Percentiles rank a stretch among this genome's conserved stretches.
phyloP scores from a whole-genome alignment of 2,329 filamentous ascomycete species.

The Cladophialophora psammophila region DNA sequence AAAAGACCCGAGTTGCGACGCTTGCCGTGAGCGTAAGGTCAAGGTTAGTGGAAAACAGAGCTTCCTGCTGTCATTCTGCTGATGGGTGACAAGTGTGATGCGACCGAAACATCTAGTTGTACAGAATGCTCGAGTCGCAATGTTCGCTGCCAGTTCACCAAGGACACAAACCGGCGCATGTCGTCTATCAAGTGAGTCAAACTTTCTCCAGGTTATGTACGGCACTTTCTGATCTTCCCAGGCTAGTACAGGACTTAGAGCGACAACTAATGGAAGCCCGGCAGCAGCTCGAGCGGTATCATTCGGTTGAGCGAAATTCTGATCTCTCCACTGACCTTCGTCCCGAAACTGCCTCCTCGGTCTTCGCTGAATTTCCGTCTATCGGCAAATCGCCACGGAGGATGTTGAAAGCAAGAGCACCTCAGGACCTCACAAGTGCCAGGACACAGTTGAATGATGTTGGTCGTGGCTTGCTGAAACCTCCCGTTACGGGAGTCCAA shows the following conservation, averaged over 20 bases:
- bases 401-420: conserved; percentile 65
- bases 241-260: conserved; percentile 93
- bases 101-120: conserved; percentile 93
- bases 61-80: conserved; percentile 22
- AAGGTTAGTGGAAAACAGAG: conserved; percentile 55
- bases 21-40: conserved; percentile 83
- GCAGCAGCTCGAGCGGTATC: conserved; percentile 78
- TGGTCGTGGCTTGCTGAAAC: conserved; percentile 80
- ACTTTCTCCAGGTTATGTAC: not conserved
- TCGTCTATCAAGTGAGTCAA: conserved; percentile 87
- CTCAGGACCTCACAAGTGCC: conserved; percentile 74
- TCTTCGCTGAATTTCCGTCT: conserved; percentile 66
- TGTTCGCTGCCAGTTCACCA: conserved; percentile 98
- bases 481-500: conserved; percentile 60
- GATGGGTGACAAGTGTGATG: conserved; percentile 73
- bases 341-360: conserved; percentile 50
- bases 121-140: conserved; percentile 96
- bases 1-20: conserved; percentile 97
- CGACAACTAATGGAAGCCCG: conserved; percentile 83
- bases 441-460: conserved; percentile 75
- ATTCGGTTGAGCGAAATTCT: conserved; percentile 65
- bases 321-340: conserved; percentile 56
- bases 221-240: conserved; percentile 43
- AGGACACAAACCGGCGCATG: conserved; percentile 98
- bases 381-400: conserved; percentile 71